Base-by-base conservation (phyloP, 1,139 yeast genomes). In the Scheffersomyces quercinus region DNA sequence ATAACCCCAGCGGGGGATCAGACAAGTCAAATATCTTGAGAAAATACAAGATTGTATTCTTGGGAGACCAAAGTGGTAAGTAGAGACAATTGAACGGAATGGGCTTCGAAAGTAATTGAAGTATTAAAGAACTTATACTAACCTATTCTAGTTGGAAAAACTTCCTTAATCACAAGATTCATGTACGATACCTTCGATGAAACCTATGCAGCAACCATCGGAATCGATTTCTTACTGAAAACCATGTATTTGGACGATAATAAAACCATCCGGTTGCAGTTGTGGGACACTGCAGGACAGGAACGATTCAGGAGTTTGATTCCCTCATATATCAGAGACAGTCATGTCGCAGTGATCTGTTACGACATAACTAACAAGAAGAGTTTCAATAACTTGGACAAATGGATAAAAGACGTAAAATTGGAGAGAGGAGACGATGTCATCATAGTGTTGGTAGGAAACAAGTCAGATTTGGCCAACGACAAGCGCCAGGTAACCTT, bases 111-210 rank as follows among this genome's bases (percentile, higher is more conserved):
- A 24, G 35, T n/a, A 28, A 28, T 13, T 31, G 35, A 13, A 30
- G 15, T 3, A 20, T 32, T 2, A 15, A 29, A 14, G 32, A 10
- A 24, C 11, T 35, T 29, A 33, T 47, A 52, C 56, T 55, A 62
- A 59, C 63, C 26, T n/a, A 15, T 30, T 42, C 5, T 54, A 71
- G 93, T 93, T 39, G 99, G 99, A 35, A 93, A 93, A 65, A 93
- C 99, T 7, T 91, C 98, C 6, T 77, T 93, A 48, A 88, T 93
- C 55, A 90, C 99, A 14, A 75, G 99, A 51, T 93, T 93, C 70
- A 93, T 93, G 98, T 91, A 93, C 64, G 98, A 93, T 62, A 88
- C 97, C n/a, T 93, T 93, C 63, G 97, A 93, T 64, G 95, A 95
- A 39, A 96, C 93, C 61, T 88, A 87, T 63, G 88, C 88, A 1